A percentile compares a stretch with the other conserved stretches of the same genome.
phyloP scores from a whole-genome alignment of 225 moss, liverwort and hornwort species.

The Asterella californica region DNA sequence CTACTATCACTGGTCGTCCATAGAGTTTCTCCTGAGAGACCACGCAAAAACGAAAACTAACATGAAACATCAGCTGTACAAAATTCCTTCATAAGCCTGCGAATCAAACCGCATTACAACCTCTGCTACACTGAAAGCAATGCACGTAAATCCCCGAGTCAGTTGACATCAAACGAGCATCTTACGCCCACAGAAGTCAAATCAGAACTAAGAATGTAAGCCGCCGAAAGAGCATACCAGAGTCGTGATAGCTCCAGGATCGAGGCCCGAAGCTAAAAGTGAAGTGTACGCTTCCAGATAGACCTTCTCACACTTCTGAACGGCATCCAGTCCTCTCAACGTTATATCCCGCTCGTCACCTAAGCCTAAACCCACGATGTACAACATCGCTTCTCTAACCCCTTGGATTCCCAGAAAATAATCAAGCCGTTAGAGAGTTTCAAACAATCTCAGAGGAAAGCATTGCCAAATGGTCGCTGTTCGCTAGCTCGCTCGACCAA shows the following conservation, averaged over 20 bases:
- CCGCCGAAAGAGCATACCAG: slow-evolving; percentile 41
- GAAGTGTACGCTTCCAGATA: slow-evolving; percentile 98
- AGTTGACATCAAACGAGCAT: too few relatives aligned
- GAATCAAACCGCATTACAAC: neutral
- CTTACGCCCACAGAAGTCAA: too few relatives aligned
- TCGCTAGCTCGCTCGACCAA: too few relatives aligned
- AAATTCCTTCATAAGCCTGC: neutral
- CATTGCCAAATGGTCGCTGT: too few relatives aligned
- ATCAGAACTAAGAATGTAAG: neutral
- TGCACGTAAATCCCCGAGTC: too few relatives aligned
- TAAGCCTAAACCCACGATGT: slow-evolving; percentile 85
- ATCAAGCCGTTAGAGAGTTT: too few relatives aligned
- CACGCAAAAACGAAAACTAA: neutral
- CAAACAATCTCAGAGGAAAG: too few relatives aligned
- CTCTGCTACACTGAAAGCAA: too few relatives aligned
- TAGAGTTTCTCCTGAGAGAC: slow-evolving; percentile 74
- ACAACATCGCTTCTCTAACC: slow-evolving; percentile 53
- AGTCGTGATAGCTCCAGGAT: slow-evolving; percentile 66
- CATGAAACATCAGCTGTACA: neutral
- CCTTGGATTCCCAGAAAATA: too few relatives aligned
- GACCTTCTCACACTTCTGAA: slow-evolving; percentile 73
- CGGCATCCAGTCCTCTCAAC: slow-evolving; percentile 74
- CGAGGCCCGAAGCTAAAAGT: slow-evolving; percentile 81
- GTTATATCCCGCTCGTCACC: slow-evolving; percentile 97
- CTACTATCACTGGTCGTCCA: slow-evolving; percentile 75